Evolutionary conservation across 1,139 yeast genomes (phyloP).

Genomic region (Meyerozyma elateridarum): DNA sequence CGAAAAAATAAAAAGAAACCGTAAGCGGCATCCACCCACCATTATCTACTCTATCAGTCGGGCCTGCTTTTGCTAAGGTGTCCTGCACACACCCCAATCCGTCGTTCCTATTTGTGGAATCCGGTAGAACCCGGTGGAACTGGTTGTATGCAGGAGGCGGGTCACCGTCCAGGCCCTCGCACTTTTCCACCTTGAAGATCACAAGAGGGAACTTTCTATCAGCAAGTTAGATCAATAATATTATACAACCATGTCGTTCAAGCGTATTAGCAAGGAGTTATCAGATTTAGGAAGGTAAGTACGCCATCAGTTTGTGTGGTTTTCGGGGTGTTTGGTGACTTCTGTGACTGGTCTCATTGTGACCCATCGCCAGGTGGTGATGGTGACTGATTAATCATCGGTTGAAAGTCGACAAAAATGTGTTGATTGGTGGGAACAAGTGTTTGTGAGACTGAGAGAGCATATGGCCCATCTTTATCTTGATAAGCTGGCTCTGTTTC

Average conservation of each 20-base stretch:
- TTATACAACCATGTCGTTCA: conserved; percentile 60
- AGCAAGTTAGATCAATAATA: conserved; percentile 8
- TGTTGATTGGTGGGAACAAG: background rate
- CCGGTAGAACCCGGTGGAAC: conserved; percentile 4
- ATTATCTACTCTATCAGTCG: too few relatives aligned
- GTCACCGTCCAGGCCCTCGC: conserved; percentile 4
- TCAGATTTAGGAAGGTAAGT: conserved; percentile 92
- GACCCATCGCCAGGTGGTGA: conserved; percentile 1
- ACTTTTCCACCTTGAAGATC: conserved; percentile 8
- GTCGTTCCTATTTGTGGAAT: conserved; percentile 1
- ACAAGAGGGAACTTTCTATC: conserved; percentile 8
- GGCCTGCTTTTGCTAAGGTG: conserved; percentile 6
- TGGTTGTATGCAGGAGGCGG: conserved; percentile 2
- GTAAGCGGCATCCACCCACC: too few relatives aligned
- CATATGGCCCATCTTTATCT: too few relatives aligned
- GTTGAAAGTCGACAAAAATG: conserved; percentile 2
- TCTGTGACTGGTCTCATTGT: conserved; percentile 1
- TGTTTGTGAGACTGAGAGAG: background rate
- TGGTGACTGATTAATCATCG: background rate
- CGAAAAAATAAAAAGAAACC: too few relatives aligned
- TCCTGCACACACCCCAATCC: conserved; percentile 5
- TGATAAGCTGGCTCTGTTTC: too few relatives aligned
- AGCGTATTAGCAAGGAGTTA: conserved; percentile 94
- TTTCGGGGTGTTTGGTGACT: conserved; percentile 6
- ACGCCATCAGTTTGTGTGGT: too few relatives aligned